Evolutionary conservation across 495 filamentous ascomycete species (phyloP).

Genomic region (Rhizodiscina lignyota): DNA sequence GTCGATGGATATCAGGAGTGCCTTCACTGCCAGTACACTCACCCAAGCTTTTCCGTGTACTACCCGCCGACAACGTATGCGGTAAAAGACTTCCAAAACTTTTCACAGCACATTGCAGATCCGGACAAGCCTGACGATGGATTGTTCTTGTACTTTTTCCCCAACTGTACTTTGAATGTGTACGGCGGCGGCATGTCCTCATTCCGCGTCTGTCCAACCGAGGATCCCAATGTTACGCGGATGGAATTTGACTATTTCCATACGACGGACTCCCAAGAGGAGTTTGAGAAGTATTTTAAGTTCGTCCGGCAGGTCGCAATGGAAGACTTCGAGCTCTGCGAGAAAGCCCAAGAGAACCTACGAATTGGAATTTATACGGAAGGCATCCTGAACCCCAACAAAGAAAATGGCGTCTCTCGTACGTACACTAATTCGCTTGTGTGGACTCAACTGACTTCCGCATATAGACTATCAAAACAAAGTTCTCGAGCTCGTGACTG

Average conservation of each 20-base stretch:
- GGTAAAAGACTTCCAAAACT: conserved; percentile 39
- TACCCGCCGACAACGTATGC: conserved; percentile 43
- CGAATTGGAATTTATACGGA: conserved; percentile 38
- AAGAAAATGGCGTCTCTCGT: conserved; percentile 41
- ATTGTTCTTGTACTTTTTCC: conserved; percentile 45
- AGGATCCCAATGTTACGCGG: conserved; percentile 32
- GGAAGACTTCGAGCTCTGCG: conserved; percentile 45
- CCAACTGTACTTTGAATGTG: conserved; percentile 42
- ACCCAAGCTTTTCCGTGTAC: conserved; percentile 39
- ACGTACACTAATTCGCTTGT: conserved; percentile 11
- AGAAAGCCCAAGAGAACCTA: conserved; percentile 39
- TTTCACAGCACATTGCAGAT: conserved; percentile 40
- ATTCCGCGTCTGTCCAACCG: conserved; percentile 39
- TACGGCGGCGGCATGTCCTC: conserved; percentile 45
- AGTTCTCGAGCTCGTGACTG: conserved; percentile 32
- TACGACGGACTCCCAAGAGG: conserved; percentile 30
- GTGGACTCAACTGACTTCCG: neutral
- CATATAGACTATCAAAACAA: conserved; percentile 35
- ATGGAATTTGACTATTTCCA: conserved; percentile 54
- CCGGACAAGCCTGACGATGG: conserved; percentile 37
- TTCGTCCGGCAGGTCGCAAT: conserved; percentile 43
- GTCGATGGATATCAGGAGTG: conserved; percentile 49
- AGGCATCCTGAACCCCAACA: conserved; percentile 39
- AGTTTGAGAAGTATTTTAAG: conserved; percentile 42
- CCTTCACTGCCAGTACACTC: conserved; percentile 46